These are phyloP conservation scores for Smithsoniella earleae DNA, from an alignment of 163 green algal species.

Conservation along the genomic window DNA sequence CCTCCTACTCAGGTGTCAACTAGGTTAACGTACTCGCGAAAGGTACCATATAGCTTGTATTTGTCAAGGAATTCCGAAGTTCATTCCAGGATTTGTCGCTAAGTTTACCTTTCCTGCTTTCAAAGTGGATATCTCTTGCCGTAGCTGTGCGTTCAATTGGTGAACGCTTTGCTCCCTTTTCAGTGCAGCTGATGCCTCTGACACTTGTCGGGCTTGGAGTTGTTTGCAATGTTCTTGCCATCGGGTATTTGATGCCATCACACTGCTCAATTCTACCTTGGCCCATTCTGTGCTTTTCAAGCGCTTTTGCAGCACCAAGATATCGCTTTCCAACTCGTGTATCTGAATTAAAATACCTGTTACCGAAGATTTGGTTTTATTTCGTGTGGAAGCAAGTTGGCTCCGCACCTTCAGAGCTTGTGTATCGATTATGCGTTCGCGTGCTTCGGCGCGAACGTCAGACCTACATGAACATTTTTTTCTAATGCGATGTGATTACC, in stretches of 20 bases:
- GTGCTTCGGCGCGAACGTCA: not conserved
- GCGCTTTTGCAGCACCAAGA: constrained; percentile 31
- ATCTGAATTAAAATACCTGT: not conserved
- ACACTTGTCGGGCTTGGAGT: too few species aligned
- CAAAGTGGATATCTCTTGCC: too few species aligned
- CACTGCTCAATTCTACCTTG: constrained; percentile 31
- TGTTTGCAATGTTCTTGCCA: constrained; percentile 16
- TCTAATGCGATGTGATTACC: constrained; percentile 32
- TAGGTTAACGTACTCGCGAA: too few species aligned
- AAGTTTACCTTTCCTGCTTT: too few species aligned
- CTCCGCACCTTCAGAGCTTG: constrained; percentile 1
- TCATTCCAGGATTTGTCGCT: too few species aligned
- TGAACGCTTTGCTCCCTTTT: too few species aligned
- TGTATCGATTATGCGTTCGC: not conserved
- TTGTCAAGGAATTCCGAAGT: too few species aligned
- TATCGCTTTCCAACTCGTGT: constrained; percentile 33
- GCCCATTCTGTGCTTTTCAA: constrained; percentile 18
- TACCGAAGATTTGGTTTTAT: not conserved
- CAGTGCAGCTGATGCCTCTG: too few species aligned
- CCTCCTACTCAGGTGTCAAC: too few species aligned
- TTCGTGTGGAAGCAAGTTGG: not conserved
- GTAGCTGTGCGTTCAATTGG: too few species aligned
- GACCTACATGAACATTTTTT: constrained; percentile 9
- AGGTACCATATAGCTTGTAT: too few species aligned
- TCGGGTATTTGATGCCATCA: not conserved